A percentile compares a stretch with the other conserved stretches of the same genome.
These are phyloP conservation scores for Aspergillus sclerotioniger DNA, from an alignment of 495 filamentous ascomycete species.

Conservation along the genomic window DNA sequence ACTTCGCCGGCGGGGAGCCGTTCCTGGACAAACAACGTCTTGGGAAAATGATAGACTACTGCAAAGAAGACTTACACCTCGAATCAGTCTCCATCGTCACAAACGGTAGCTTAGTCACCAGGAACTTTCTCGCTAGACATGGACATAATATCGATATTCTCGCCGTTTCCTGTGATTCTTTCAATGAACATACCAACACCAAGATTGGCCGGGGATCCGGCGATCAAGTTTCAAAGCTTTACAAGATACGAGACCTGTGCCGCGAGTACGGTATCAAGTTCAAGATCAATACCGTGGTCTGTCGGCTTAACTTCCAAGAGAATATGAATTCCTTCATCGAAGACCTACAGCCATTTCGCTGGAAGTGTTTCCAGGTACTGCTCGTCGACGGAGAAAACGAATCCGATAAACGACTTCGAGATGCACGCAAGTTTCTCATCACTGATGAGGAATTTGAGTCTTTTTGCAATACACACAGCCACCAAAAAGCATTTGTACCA, in stretches of 20 bases:
- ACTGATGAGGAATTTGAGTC: slow-evolving; percentile 44
- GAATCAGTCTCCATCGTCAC: slow-evolving; percentile 54
- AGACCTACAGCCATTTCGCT: slow-evolving; percentile 50
- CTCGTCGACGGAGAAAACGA: slow-evolving; percentile 57
- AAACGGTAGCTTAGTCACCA: slow-evolving; percentile 50
- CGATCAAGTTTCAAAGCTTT: slow-evolving; percentile 43
- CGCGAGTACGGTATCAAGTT: slow-evolving; percentile 49
- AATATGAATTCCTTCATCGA: slow-evolving; percentile 51
- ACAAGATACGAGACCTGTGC: slow-evolving; percentile 44
- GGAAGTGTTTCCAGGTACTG: slow-evolving; percentile 60
- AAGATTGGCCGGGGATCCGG: slow-evolving; percentile 51
- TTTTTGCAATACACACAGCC: slow-evolving; percentile 49
- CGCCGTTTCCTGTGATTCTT: slow-evolving; percentile 58
- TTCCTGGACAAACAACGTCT: slow-evolving; percentile 53
- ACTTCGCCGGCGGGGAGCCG: slow-evolving; percentile 61
- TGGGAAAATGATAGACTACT: slow-evolving; percentile 46
- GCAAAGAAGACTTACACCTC: slow-evolving; percentile 49
- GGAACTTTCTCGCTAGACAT: slow-evolving; percentile 40
- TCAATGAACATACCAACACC: slow-evolving; percentile 51
- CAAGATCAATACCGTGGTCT: slow-evolving; percentile 60
- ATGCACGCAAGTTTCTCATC: slow-evolving; percentile 49
- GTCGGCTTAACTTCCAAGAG: slow-evolving; percentile 48
- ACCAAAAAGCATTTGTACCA: slow-evolving; percentile 42
- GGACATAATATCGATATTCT: slow-evolving; percentile 52
- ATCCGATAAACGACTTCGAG: slow-evolving; percentile 37